phyloP scores from a whole-genome alignment of 2,329 filamentous ascomycete species.

The Stromatinia cepivora region DNA sequence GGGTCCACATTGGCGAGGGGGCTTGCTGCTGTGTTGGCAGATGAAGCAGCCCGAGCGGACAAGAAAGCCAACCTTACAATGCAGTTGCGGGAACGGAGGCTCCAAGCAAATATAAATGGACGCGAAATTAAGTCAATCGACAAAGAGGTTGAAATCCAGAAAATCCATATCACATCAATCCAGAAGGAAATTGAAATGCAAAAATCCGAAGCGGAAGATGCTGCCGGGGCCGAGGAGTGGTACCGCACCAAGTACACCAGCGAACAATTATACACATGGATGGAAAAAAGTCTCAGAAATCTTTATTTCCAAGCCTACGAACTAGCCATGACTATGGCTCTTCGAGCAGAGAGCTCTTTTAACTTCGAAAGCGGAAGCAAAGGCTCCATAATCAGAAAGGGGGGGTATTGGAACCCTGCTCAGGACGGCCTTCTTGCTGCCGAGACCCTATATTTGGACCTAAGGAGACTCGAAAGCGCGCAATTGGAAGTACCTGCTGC shows the following conservation, averaged over 20 bases:
- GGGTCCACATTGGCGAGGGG: neutral
- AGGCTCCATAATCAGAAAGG: neutral
- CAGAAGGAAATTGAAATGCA: constrained; percentile 9
- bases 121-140: constrained; percentile 12
- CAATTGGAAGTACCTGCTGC: constrained; percentile 9
- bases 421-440: constrained; percentile 22
- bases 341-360: constrained; percentile 3
- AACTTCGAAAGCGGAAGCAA: constrained; percentile 2
- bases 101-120: constrained; percentile 5
- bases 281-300: neutral
- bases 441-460: constrained; percentile 12
- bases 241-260: constrained; percentile 4
- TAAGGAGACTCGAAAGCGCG: constrained; percentile 11
- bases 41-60: constrained; percentile 2
- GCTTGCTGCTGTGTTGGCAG: neutral
- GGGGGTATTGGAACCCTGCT: constrained; percentile 14
- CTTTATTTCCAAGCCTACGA: constrained; percentile 1
- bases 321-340: neutral
- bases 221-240: neutral
- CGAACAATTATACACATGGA: constrained; percentile 9
- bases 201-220: neutral
- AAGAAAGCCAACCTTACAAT: constrained; percentile 6
- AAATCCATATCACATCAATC: neutral
- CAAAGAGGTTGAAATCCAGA: neutral
- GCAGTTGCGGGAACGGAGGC: constrained; percentile 11